Evolutionary conservation across 163 green algal species (phyloP), one percentile per base, ranked within the genome.

Genomic region (Trebouxiophyceae sp.): DNA sequence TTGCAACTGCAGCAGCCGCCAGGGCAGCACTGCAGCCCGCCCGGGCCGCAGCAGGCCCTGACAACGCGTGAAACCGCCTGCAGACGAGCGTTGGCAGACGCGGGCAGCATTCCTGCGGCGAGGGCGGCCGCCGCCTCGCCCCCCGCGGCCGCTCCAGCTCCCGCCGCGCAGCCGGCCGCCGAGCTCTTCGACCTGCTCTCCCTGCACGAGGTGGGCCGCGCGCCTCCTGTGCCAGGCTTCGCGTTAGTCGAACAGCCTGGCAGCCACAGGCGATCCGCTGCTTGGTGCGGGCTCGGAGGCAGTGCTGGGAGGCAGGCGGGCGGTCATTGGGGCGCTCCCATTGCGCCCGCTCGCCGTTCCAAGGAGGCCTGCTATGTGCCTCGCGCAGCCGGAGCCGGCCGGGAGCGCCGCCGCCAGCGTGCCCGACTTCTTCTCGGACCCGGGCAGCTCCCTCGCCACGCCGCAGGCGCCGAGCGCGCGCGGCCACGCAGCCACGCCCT

Each of bases 101-200:
- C 39, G 16, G 39, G 8, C 16, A 27, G 24, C 54, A 60, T 12
- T 27, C 29, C 30, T 2, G 30, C 57, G 26, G 22, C 58, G n/a
- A 56, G 1, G 5, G 12, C 33, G 54, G 33, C 20, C 7, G 45
- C 66, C 2, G 33, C 58, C 23, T 26, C 34, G 33, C 50, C 45
- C 45, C 34, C 60, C 23, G 27, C 8, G 39, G 39, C 39, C 39
- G 39, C 39, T 16, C n/a, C n/a, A n/a, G 16, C 45, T 24, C 47
- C 23, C 5, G 57, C 54, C 7, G n/a, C 16, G 12, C 47, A 34
- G 33, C 44, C 66, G 22, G 44, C 68, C 23, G 50, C 57, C 4
- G 55, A 44, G 39, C 60, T 62, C 1, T 62, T 75, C 45, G 77
- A 84, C 60, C 59, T 86, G 28, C 66, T 86, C 16, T 72, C 63